A percentile compares a stretch with the other conserved stretches of the same genome.
Evolutionary conservation across 768 basidiomycete species (phyloP).

Genomic region (Amanita brunnescens): DNA sequence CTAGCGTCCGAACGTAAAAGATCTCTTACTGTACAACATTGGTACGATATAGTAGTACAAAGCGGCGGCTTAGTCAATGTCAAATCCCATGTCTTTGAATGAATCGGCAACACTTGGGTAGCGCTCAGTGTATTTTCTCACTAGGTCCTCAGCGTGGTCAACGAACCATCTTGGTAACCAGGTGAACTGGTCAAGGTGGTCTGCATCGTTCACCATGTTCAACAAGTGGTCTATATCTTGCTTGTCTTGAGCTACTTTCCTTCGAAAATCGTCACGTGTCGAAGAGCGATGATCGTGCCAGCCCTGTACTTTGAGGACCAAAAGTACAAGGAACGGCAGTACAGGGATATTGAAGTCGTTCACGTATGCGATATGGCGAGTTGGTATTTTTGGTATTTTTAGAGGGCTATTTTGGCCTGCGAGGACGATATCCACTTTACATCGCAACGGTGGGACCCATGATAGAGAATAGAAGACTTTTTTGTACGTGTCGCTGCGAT

Average conservation of each 20-base stretch:
- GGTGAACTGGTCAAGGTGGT: slow-evolving; percentile 13
- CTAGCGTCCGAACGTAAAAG: too few relatives aligned
- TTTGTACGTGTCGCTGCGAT: slow-evolving; percentile 29
- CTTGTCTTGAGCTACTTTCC: slow-evolving; percentile 31
- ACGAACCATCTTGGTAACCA: slow-evolving; percentile 26
- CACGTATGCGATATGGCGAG: slow-evolving; percentile 12
- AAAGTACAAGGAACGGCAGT: slow-evolving; percentile 27
- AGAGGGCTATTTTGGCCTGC: slow-evolving; percentile 20
- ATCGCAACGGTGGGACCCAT: slow-evolving; percentile 7
- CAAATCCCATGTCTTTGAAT: slow-evolving; percentile 17
- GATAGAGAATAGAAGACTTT: slow-evolving; percentile 30
- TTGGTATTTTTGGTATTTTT: slow-evolving; percentile 26
- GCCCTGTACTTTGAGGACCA: slow-evolving; percentile 33
- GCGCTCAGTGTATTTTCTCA: slow-evolving; percentile 15
- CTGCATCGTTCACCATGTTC: slow-evolving; percentile 21
- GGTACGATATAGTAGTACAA: too few relatives aligned
- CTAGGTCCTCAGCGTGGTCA: slow-evolving; percentile 15
- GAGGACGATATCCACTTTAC: slow-evolving; percentile 32
- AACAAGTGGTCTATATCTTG: slow-evolving; percentile 34
- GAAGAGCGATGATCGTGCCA: slow-evolving; percentile 33
- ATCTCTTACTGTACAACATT: too few relatives aligned
- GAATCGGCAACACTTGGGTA: slow-evolving; percentile 11
- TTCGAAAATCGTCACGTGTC: slow-evolving; percentile 20
- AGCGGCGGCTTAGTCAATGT: too few relatives aligned
- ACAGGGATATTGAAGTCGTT: slow-evolving; percentile 23